Conservation (phyloP, 1,284 basidiomycete species). For the Porogramme epimiltina region DNA sequence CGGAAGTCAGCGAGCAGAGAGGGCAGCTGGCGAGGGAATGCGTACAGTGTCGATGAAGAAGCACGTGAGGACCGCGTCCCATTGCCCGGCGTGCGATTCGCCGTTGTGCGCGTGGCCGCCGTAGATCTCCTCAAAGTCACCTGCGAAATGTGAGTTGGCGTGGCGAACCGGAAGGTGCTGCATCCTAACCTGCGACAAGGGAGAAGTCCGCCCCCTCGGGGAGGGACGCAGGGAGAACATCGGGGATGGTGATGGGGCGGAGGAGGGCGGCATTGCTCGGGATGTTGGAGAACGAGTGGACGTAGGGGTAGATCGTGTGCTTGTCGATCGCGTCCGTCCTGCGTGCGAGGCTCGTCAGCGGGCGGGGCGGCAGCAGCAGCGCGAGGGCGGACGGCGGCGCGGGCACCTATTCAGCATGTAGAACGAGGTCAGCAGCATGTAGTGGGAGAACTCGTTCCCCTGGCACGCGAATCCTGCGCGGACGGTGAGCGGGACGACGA, state of each 20-base stretch:
- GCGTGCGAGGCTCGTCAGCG: conserved; percentile 12
- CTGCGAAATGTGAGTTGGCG: conserved; percentile 33
- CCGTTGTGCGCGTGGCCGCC: conserved; percentile 53
- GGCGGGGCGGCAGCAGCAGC: conserved; percentile 6
- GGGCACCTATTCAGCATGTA: conserved; percentile 63
- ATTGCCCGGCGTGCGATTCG: conserved; percentile 73
- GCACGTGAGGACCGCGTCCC: conserved; percentile 92
- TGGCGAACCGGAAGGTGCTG: neutral
- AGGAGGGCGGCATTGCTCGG: conserved; percentile 64
- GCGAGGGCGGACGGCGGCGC: neutral
- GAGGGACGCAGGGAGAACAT: conserved; percentile 78
- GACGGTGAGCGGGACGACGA: neutral
- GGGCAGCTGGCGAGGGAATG: neutral
- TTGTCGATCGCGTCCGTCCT: conserved; percentile 70
- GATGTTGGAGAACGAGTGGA: conserved; percentile 89
- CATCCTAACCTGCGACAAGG: conserved; percentile 72
- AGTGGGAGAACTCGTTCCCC: conserved; percentile 93
- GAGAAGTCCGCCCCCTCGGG: conserved; percentile 56
- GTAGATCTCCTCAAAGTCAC: conserved; percentile 94
- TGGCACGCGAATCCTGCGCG: conserved; percentile 79
- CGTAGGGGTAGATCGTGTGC: conserved; percentile 83
- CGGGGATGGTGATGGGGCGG: conserved; percentile 74
- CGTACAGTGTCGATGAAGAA: conserved; percentile 95
- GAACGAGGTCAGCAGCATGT: conserved; percentile 87
- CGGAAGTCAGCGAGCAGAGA: neutral